Evolutionary conservation across 208 protist species (phyloP).

Genomic region (Leishmania guyanensis): DNA sequence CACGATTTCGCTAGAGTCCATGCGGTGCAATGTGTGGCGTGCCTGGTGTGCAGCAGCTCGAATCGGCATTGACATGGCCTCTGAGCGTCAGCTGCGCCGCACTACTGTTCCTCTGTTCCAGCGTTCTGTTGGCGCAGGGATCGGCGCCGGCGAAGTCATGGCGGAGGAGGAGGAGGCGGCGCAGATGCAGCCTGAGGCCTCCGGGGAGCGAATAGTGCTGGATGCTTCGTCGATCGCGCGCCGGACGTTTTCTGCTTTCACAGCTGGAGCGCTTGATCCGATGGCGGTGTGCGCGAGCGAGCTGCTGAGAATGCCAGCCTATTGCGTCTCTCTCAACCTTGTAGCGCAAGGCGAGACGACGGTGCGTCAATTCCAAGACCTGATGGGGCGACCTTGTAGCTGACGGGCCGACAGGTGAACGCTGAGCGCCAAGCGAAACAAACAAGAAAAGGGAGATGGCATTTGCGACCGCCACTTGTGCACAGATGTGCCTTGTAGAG

Average conservation of each 20-base stretch:
- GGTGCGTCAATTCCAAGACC: slow-evolving; percentile 13
- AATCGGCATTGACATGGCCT: slow-evolving; percentile 26
- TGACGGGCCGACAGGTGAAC: neutral
- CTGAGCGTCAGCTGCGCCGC: slow-evolving; percentile 14
- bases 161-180: slow-evolving; percentile 9
- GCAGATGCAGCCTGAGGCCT: neutral
- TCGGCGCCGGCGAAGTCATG: neutral
- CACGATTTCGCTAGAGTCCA: neutral
- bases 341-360: slow-evolving; percentile 16
- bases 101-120: slow-evolving; percentile 20
- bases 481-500: neutral
- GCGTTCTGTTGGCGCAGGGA: neutral
- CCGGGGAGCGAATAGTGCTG: neutral
- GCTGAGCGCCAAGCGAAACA: neutral
- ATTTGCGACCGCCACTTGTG: neutral
- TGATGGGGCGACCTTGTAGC: slow-evolving; percentile 2
- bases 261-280: slow-evolving; percentile 71
- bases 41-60: slow-evolving; percentile 25
- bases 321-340: slow-evolving; percentile 1
- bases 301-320: slow-evolving; percentile 36
- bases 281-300: slow-evolving; percentile 51
- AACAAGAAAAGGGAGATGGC: neutral
- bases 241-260: slow-evolving; percentile 36
- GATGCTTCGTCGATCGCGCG: slow-evolving; percentile 1
- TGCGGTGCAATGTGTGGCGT: slow-evolving; percentile 27